A percentile compares a stretch with the other conserved stretches of the same genome.
These are phyloP conservation scores for Magnusiomyces tetraspermus DNA, from an alignment of 1,139 yeast species.

Conservation along the genomic window DNA sequence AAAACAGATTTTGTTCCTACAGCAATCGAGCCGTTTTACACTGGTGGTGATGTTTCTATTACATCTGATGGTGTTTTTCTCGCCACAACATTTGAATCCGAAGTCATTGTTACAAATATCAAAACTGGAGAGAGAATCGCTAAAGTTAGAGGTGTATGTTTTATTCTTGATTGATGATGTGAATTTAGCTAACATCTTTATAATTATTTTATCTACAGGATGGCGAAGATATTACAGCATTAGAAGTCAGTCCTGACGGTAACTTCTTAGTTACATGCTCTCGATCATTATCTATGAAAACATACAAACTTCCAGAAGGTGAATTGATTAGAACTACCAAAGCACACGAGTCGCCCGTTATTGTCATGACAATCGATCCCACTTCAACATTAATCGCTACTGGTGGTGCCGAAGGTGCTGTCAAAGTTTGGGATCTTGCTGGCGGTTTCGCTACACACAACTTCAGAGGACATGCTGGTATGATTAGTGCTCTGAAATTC, in stretches of 20 bases:
- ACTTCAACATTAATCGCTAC: constrained; percentile 83
- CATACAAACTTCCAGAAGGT: constrained; percentile 40
- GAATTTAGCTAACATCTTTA: background rate
- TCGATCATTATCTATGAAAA: constrained; percentile 71
- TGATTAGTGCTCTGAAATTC: constrained; percentile 68
- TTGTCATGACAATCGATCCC: constrained; percentile 63
- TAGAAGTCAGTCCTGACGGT: constrained; percentile 73
- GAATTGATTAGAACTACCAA: constrained; percentile 33
- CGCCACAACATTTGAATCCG: constrained; percentile 75
- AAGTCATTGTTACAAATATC: constrained; percentile 60
- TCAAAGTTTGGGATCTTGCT: constrained; percentile 85
- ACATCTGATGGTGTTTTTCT: constrained; percentile 55
- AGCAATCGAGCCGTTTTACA: constrained; percentile 65
- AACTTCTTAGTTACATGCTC: constrained; percentile 60
- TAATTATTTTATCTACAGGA: constrained; percentile 37
- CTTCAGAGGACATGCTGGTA: constrained; percentile 90
- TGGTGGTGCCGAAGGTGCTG: constrained; percentile 92
- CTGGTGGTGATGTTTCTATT: constrained; percentile 74
- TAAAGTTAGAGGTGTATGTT: constrained; percentile 47
- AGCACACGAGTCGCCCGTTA: constrained; percentile 64
- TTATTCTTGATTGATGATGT: too few species aligned
- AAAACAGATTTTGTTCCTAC: constrained; percentile 37
- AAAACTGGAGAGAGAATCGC: constrained; percentile 49
- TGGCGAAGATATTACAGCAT: constrained; percentile 70
- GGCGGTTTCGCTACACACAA: constrained; percentile 86